Evolutionary conservation across 2,329 filamentous ascomycete genomes (phyloP).

Genomic region (Akanthomyces uredinophilus): DNA sequence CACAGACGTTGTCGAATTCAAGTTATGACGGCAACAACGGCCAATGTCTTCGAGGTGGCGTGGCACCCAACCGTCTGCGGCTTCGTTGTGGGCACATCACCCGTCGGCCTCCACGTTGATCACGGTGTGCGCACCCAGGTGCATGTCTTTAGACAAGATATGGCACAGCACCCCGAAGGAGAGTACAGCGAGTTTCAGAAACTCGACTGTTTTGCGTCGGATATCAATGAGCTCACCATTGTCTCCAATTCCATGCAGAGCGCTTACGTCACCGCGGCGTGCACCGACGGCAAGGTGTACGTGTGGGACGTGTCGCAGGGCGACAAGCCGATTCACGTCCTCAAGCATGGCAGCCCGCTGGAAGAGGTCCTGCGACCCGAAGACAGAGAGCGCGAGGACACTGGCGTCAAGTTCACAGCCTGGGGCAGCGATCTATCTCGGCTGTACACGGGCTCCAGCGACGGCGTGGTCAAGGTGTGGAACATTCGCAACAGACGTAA

Average conservation of each 20-base stretch:
- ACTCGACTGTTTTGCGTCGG: conserved; percentile 53
- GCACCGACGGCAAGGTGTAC: conserved; percentile 57
- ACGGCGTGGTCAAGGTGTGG: conserved; percentile 60
- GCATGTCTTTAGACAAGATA: conserved; percentile 42
- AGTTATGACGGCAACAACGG: conserved; percentile 46
- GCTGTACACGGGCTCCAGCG: conserved; percentile 60
- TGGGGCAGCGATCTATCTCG: conserved; percentile 54
- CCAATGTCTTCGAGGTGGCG: conserved; percentile 60
- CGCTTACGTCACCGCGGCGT: conserved; percentile 55
- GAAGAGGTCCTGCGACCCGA: conserved; percentile 32
- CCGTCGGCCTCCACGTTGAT: conserved; percentile 40
- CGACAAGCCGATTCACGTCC: conserved; percentile 51
- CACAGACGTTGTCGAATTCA: conserved; percentile 37
- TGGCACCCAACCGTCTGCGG: conserved; percentile 54
- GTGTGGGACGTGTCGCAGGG: conserved; percentile 56
- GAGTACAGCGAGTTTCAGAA: conserved; percentile 43
- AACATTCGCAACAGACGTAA: conserved; percentile 44
- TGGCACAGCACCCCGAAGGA: conserved; percentile 22
- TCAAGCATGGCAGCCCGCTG: conserved; percentile 45
- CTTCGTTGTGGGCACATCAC: conserved; percentile 56
- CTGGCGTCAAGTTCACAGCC: conserved; percentile 58
- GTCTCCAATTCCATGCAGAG: conserved; percentile 47
- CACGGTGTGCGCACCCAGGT: conserved; percentile 50
- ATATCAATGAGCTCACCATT: conserved; percentile 59
- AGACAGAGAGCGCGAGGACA: conserved; percentile 51